Percentiles rank a stretch among this genome's conserved stretches.
phyloP scores from a whole-genome alignment of 1,284 basidiomycete genomes.

The Sporisorium sorghi region DNA sequence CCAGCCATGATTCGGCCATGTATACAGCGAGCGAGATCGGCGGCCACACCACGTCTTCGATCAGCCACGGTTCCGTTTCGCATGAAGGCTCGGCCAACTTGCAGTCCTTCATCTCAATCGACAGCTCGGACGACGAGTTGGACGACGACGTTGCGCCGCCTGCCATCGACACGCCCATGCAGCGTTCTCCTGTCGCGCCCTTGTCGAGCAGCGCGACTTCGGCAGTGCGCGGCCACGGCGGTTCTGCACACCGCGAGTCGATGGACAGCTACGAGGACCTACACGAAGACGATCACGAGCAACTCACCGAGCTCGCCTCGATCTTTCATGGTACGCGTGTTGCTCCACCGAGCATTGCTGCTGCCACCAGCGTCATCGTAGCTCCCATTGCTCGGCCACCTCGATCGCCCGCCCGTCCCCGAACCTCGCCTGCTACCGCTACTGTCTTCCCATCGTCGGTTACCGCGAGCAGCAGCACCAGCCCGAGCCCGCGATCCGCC shows the following conservation, averaged over 20 bases:
- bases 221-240: slow-evolving; percentile 13
- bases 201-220: slow-evolving; percentile 2
- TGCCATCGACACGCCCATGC: background rate
- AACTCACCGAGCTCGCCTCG: slow-evolving; percentile 36
- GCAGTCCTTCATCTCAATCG: slow-evolving; percentile 53
- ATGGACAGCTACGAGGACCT: slow-evolving; percentile 44
- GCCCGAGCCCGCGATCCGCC: background rate
- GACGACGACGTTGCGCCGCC: slow-evolving; percentile 19
- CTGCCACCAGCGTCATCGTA: background rate
- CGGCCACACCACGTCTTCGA: slow-evolving; percentile 8
- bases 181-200: background rate
- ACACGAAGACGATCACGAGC: slow-evolving; percentile 25
- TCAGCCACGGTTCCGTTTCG: slow-evolving; percentile 19
- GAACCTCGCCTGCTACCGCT: slow-evolving; percentile 11
- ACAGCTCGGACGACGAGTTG: slow-evolving; percentile 45
- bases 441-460: background rate
- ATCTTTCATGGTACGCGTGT: slow-evolving; percentile 20
- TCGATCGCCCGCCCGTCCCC: slow-evolving; percentile 16
- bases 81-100: slow-evolving; percentile 24
- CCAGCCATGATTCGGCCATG: slow-evolving; percentile 14
- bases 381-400: slow-evolving; percentile 7
- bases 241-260: slow-evolving; percentile 32
- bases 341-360: background rate
- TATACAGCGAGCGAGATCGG: slow-evolving; percentile 12
- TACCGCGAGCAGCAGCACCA: too few species aligned